Evolutionary conservation across 2,329 filamentous ascomycete genomes (phyloP).

Genomic region (Mycosphaerella sp.): DNA sequence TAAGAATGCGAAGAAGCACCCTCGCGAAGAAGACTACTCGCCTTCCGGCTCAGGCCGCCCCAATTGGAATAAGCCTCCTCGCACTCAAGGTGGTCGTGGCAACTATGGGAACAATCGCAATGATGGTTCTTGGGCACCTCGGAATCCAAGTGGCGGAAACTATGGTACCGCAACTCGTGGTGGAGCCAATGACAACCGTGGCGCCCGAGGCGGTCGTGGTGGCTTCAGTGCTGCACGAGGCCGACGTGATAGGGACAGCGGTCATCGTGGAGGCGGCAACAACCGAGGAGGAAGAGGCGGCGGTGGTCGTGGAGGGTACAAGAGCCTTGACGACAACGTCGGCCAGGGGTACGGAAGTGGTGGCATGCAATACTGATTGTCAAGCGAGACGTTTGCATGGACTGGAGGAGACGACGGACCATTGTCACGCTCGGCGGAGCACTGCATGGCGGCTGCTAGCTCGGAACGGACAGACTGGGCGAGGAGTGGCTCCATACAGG

Average conservation of each 20-base stretch:
- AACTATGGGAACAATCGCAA: conserved; percentile 13
- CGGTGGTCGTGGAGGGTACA: conserved; percentile 34
- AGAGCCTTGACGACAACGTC: conserved; percentile 40
- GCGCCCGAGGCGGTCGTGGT: conserved; percentile 26
- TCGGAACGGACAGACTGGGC: too few species aligned
- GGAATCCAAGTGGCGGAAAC: conserved; percentile 10
- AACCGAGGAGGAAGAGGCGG: conserved; percentile 27
- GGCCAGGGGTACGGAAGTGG: conserved; percentile 31
- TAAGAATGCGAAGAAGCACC: conserved; percentile 56
- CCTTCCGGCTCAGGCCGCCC: conserved; percentile 23
- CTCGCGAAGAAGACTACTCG: conserved; percentile 48
- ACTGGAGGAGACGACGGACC: too few species aligned
- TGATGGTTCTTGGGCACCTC: conserved; percentile 24
- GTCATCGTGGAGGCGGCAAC: conserved; percentile 19
- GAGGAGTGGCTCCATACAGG: too few species aligned
- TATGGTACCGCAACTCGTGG: conserved; percentile 28
- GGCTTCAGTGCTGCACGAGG: conserved; percentile 16
- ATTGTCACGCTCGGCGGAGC: too few species aligned
- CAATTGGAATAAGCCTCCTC: conserved; percentile 25
- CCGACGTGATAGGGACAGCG: conserved; percentile 28
- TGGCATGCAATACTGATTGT: conserved; percentile 32
- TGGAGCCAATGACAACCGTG: conserved; percentile 33
- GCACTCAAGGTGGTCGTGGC: conserved; percentile 28
- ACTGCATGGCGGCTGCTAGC: too few species aligned
- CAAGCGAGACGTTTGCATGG: too few species aligned